A percentile compares a stretch with the other conserved stretches of the same genome.
These are phyloP conservation scores for Oryza nivara DNA, from an alignment of 176 grass and related monocot species.

Conservation along the genomic window DNA sequence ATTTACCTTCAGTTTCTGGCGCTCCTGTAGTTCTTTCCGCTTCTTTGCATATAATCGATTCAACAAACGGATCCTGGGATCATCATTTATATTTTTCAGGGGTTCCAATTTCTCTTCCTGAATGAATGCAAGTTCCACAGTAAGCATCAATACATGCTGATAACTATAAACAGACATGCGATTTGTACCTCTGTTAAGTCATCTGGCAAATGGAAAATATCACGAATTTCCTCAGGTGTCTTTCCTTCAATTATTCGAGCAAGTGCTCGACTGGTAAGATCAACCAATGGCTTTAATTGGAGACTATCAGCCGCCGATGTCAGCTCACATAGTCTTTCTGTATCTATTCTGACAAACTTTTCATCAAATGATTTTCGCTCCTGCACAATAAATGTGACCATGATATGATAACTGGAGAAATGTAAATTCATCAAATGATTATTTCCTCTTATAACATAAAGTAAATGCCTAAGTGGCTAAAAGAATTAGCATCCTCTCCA, in stretches of 20 bases:
- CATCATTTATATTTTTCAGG: constrained; percentile 97
- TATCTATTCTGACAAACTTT: constrained; percentile 94
- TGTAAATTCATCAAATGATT: not conserved
- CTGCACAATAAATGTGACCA: constrained; percentile 41
- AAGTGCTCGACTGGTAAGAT: constrained; percentile 96
- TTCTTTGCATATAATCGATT: constrained; percentile 99
- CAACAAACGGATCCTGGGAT: constrained; percentile 93
- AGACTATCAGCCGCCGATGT: constrained; percentile 98
- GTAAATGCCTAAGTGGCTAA: not conserved
- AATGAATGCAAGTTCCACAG: constrained; percentile 37
- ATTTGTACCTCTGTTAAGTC: constrained; percentile 86
- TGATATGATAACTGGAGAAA: constrained; percentile 23
- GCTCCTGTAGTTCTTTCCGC: constrained; percentile 92
- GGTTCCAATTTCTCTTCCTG: constrained; percentile 99
- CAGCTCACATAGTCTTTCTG: constrained; percentile 91
- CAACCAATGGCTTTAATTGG: constrained; percentile 93
- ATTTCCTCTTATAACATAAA: constrained; percentile 1
- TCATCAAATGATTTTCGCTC: constrained; percentile 97
- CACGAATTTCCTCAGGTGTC: constrained; percentile 97
- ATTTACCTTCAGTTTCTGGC: constrained; percentile 87
- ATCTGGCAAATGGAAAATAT: constrained; percentile 98
- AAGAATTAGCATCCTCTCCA: not conserved
- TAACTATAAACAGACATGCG: constrained; percentile 14
- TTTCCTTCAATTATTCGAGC: constrained; percentile 99
- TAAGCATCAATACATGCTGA: constrained; percentile 34